A percentile compares a stretch with the other conserved stretches of the same genome.
phyloP scores from a whole-genome alignment of 495 filamentous ascomycete genomes.

The Daldinia grandis region DNA sequence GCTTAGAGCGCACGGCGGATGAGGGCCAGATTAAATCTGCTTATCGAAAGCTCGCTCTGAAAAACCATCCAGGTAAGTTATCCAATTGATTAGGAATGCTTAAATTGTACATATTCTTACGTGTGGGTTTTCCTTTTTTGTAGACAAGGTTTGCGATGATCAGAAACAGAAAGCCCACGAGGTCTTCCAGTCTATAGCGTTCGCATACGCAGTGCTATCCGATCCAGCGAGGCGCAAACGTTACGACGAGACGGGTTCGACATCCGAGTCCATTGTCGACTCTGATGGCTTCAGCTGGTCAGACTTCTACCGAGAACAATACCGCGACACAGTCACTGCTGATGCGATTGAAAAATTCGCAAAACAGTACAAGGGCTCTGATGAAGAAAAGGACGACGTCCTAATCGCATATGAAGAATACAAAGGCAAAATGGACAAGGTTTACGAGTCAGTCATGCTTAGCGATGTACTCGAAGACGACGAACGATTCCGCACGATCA shows the following conservation, averaged over 20 bases:
- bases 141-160: conserved; percentile 77
- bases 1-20: conserved; percentile 67
- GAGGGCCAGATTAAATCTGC: conserved; percentile 81
- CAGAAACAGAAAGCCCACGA: conserved; percentile 73
- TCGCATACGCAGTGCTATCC: conserved; percentile 92
- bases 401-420: conserved; percentile 74
- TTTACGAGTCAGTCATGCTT: conserved; percentile 87
- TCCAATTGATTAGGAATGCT: conserved; percentile 25
- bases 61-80: conserved; percentile 87
- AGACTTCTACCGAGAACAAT: conserved; percentile 86
- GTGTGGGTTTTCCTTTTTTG: not conserved
- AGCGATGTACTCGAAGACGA: conserved; percentile 87
- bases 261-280: conserved; percentile 75
- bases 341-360: conserved; percentile 77
- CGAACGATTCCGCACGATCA: conserved; percentile 78
- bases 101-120: conserved; percentile 9
- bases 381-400: conserved; percentile 81
- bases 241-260: conserved; percentile 90
- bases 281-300: conserved; percentile 86
- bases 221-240: conserved; percentile 77
- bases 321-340: conserved; percentile 71
- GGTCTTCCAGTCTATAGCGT: conserved; percentile 88
- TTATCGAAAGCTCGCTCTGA: conserved; percentile 87
- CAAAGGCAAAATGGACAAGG: conserved; percentile 74
- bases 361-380: conserved; percentile 81